Evolutionary conservation across 179 eudicot genomes (phyloP).

Genomic region (Beta lomatogona): DNA sequence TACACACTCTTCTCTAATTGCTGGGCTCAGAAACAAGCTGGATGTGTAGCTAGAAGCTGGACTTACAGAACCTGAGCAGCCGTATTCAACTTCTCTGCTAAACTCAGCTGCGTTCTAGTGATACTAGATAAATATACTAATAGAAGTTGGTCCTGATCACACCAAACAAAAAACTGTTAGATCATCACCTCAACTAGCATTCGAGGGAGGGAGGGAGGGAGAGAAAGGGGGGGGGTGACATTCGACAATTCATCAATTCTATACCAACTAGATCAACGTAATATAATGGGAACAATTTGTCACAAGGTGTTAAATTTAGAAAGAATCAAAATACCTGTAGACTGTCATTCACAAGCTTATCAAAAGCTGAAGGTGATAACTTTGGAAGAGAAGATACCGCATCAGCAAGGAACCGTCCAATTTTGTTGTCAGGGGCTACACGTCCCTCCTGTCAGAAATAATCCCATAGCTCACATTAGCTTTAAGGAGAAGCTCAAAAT

Average conservation of each 20-base stretch:
- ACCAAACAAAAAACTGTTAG: constrained; percentile 4
- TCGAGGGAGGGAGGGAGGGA: background rate
- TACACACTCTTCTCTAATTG: constrained; percentile 15
- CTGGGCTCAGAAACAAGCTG: background rate
- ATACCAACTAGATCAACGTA: background rate
- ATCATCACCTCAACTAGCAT: background rate
- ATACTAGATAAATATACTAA: constrained; percentile 91
- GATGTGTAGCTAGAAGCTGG: constrained; percentile 13
- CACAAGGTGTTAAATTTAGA: background rate
- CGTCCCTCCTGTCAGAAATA: constrained; percentile 61
- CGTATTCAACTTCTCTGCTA: constrained; percentile 93
- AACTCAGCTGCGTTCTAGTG: constrained; percentile 81
- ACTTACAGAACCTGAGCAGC: constrained; percentile 87
- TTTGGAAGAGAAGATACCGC: constrained; percentile 84
- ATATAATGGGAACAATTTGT: background rate
- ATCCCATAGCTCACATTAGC: constrained; percentile 1
- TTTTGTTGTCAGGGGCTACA: constrained; percentile 66
- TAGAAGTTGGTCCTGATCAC: constrained; percentile 75
- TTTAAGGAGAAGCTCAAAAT: too few species aligned
- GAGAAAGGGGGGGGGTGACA: background rate
- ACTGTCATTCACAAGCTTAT: constrained; percentile 84
- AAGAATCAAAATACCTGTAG: constrained; percentile 53
- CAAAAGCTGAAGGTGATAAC: constrained; percentile 67
- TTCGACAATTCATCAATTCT: too few species aligned
- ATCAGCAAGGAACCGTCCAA: constrained; percentile 81